Conservation (phyloP, 1,284 basidiomycete species). For the Vanrija pseudolonga region DNA sequence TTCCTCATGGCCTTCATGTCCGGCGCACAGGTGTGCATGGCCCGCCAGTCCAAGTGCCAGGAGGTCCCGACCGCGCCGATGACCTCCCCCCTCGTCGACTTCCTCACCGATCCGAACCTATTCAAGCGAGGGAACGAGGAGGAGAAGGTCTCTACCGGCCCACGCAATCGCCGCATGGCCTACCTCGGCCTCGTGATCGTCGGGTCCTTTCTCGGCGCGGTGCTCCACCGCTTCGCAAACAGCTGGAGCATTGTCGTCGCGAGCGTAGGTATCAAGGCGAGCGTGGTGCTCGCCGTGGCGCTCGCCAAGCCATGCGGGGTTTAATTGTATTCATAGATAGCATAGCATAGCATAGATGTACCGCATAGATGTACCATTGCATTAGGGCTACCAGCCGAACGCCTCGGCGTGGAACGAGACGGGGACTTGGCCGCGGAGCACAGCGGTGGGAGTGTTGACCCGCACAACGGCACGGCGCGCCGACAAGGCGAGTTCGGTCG, state of each 20-base stretch:
- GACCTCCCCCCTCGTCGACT: conserved; percentile 40
- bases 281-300: no score
- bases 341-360: no score
- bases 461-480: conserved; percentile 19
- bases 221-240: conserved; percentile 29
- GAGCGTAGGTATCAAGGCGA: conserved; percentile 25
- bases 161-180: conserved; percentile 31
- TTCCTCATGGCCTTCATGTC: conserved; percentile 38
- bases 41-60: conserved; percentile 25
- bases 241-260: conserved; percentile 33
- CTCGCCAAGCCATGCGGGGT: no score
- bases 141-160: conserved; percentile 7
- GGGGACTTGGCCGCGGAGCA: conserved; percentile 23
- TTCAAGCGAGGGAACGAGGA: conserved; percentile 15
- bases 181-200: conserved; percentile 34
- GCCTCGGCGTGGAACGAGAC: conserved; percentile 27
- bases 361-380: no score
- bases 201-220: conserved; percentile 36
- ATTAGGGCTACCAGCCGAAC: conserved; percentile 26
- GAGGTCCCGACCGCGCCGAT: conserved; percentile 39
- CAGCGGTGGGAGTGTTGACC: conserved; percentile 16
- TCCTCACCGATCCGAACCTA: conserved; percentile 35
- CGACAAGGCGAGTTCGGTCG: conserved; percentile 16
- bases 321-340: no score
- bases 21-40: conserved; percentile 40